Evolutionary conservation across 1,284 basidiomycete species (phyloP).

Genomic region (Rhizoctonia solani): DNA sequence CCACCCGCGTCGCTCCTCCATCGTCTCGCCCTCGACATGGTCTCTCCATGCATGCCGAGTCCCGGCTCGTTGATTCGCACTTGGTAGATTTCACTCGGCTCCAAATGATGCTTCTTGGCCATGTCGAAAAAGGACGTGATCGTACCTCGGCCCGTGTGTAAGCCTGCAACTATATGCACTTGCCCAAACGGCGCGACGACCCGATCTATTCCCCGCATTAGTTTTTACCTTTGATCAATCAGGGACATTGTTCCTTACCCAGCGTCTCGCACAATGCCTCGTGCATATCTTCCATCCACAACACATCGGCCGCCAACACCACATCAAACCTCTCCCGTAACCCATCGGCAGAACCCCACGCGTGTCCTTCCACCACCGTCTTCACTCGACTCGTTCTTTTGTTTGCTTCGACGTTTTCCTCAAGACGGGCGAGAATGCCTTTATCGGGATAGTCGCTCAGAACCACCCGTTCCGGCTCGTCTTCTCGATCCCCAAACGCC

Average conservation of each 20-base stretch:
- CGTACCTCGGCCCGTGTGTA: slow-evolving; percentile 29
- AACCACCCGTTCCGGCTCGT: slow-evolving; percentile 17
- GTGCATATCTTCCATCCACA: slow-evolving; percentile 36
- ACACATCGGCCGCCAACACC: slow-evolving; percentile 36
- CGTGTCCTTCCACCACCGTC: slow-evolving; percentile 33
- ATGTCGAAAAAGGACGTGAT: slow-evolving; percentile 15
- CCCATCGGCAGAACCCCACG: slow-evolving; percentile 20
- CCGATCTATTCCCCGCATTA: neutral
- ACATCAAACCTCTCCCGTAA: slow-evolving; percentile 33
- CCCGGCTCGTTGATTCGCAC: slow-evolving; percentile 7
- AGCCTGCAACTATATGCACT: slow-evolving; percentile 36
- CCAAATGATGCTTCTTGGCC: neutral
- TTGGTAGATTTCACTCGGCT: slow-evolving; percentile 4
- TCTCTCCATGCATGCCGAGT: slow-evolving; percentile 9
- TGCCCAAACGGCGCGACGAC: slow-evolving; percentile 3
- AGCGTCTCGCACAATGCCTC: slow-evolving; percentile 33
- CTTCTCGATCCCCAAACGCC: slow-evolving; percentile 17
- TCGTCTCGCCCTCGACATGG: slow-evolving; percentile 15
- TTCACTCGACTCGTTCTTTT: neutral
- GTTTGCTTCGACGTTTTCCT: slow-evolving; percentile 22
- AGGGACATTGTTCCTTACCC: neutral
- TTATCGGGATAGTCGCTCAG: slow-evolving; percentile 38
- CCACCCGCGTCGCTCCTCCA: slow-evolving; percentile 34
- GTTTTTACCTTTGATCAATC: neutral
- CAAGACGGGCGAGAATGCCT: slow-evolving; percentile 25